Evolutionary conservation across 2,329 filamentous ascomycete species (phyloP).

Genomic region (Aspergillus tamarii): DNA sequence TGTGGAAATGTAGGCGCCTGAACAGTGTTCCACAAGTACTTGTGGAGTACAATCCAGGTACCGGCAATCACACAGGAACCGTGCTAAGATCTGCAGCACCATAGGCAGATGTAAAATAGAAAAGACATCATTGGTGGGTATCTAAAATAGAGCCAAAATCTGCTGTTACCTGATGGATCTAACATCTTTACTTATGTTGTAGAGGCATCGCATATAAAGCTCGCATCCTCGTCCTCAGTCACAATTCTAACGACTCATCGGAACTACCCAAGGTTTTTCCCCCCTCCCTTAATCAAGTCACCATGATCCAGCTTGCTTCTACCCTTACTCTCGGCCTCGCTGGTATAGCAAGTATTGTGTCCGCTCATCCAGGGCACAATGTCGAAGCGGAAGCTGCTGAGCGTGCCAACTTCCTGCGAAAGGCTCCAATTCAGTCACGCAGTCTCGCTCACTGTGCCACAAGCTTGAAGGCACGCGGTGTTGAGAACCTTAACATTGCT

Average conservation of each 20-base stretch:
- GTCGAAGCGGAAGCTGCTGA: slow-evolving; percentile 53
- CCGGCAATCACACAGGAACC: no score
- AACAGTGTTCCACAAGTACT: neutral
- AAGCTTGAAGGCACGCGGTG: slow-evolving; percentile 52
- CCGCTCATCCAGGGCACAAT: slow-evolving; percentile 57
- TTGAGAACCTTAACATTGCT: slow-evolving; percentile 48
- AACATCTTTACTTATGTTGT: neutral
- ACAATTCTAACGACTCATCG: neutral
- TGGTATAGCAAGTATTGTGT: slow-evolving; percentile 30
- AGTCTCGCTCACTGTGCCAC: slow-evolving; percentile 54
- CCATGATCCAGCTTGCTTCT: slow-evolving; percentile 22
- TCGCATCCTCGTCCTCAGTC: neutral
- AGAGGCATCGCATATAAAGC: neutral
- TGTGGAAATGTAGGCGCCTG: neutral
- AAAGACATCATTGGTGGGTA: neutral
- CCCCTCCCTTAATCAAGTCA: neutral
- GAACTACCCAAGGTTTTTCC: neutral
- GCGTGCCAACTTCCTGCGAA: slow-evolving; percentile 51
- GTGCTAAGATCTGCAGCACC: no score
- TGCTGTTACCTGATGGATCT: neutral
- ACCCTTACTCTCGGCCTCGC: slow-evolving; percentile 27
- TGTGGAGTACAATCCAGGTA: neutral
- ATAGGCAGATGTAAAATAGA: neutral
- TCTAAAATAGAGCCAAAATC: neutral
- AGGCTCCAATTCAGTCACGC: slow-evolving; percentile 41